phyloP scores from a whole-genome alignment of 306 rosid genomes.

The Mimosa pudica region DNA sequence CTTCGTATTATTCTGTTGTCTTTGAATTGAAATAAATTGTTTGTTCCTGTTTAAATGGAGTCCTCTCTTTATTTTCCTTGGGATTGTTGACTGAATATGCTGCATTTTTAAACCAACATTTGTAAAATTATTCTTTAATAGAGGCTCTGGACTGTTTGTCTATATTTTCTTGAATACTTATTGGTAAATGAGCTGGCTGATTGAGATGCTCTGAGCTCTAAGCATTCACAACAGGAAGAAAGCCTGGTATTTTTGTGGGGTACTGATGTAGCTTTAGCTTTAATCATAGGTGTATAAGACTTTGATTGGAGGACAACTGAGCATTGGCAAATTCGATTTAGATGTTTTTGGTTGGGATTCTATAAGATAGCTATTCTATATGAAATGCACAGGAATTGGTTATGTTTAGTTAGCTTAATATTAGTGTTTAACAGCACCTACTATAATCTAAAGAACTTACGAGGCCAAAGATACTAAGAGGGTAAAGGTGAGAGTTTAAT shows the following conservation, averaged over 20 bases:
- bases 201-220: background rate
- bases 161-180: background rate
- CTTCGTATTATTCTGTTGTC: background rate
- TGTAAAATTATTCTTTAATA: background rate
- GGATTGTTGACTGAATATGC: background rate
- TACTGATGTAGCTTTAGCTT: background rate
- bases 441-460: background rate
- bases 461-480: background rate
- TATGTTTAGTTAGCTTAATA: background rate
- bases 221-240: background rate
- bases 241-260: background rate
- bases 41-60: background rate
- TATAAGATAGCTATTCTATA: background rate
- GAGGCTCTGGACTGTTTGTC: background rate
- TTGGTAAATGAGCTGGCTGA: background rate
- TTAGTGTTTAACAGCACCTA: background rate
- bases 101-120: background rate
- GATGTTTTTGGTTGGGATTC: background rate
- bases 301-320: background rate
- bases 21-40: background rate
- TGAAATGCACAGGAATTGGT: background rate
- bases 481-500: too few relatives aligned
- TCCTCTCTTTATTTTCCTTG: background rate
- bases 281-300: too few relatives aligned
- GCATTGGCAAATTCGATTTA: background rate